Conservation (phyloP, 2,329 filamentous ascomycete species). For the Periglandula ipomoeae region DNA sequence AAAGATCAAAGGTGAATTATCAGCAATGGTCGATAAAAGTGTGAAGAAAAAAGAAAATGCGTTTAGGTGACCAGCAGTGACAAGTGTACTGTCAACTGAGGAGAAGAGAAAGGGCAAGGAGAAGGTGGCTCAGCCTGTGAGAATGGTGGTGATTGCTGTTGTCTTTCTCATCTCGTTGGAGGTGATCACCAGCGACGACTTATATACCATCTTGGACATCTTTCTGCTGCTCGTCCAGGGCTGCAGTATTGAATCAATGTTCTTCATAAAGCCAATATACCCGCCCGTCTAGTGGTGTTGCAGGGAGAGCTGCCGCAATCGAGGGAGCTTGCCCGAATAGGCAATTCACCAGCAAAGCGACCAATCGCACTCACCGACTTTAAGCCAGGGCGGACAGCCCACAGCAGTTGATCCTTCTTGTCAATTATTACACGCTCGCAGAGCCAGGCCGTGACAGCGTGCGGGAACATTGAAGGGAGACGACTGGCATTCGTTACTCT, state of each 20-base stretch:
- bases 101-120: not conserved
- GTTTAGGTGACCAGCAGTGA: not conserved
- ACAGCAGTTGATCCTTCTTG: too few species aligned
- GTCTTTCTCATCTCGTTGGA: not conserved
- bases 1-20: too few species aligned
- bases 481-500: not conserved
- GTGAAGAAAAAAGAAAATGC: slow-evolving; percentile 9
- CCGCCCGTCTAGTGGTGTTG: not conserved
- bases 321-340: slow-evolving; percentile 4
- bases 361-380: not conserved
- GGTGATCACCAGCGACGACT: not conserved
- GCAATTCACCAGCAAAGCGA: not conserved
- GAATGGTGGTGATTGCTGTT: not conserved
- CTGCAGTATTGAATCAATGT: slow-evolving; percentile 1
- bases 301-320: too few species aligned
- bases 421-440: too few species aligned
- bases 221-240: not conserved
- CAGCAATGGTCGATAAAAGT: too few species aligned
- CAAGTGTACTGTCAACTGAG: not conserved
- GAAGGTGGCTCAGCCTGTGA: not conserved
- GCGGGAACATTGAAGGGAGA: not conserved
- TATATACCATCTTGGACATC: not conserved
- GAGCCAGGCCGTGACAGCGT: not conserved
- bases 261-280: slow-evolving; percentile 1
- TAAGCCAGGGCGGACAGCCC: not conserved